These are phyloP conservation scores for Paraconiothyrium sp. DNA, from an alignment of 2,329 filamentous ascomycete genomes.

Conservation along the genomic window DNA sequence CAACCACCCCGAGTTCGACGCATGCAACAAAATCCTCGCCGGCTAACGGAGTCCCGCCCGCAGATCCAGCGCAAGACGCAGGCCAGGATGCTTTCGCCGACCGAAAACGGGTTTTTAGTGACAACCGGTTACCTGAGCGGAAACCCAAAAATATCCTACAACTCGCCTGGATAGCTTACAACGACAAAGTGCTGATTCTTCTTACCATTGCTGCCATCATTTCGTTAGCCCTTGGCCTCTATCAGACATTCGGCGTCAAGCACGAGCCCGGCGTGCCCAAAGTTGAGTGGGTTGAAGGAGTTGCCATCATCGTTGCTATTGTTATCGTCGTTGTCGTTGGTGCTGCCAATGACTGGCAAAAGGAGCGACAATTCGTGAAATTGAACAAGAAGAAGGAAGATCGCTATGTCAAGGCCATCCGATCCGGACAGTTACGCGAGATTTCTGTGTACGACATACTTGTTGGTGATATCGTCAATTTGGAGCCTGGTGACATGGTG, in stretches of 20 bases:
- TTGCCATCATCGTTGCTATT: constrained; percentile 81
- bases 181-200: constrained; percentile 80
- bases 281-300: constrained; percentile 83
- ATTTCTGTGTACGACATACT: constrained; percentile 76
- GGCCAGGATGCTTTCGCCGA: constrained; percentile 61
- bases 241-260: constrained; percentile 71
- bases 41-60: constrained; percentile 19
- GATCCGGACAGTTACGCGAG: constrained; percentile 76
- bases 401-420: constrained; percentile 75
- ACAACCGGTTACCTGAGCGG: constrained; percentile 74
- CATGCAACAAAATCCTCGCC: constrained; percentile 31
- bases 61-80: constrained; percentile 35
- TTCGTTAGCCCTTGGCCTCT: constrained; percentile 77
- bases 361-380: constrained; percentile 82
- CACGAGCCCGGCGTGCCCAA: constrained; percentile 63
- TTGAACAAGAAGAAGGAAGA: constrained; percentile 83
- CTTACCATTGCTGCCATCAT: constrained; percentile 76
- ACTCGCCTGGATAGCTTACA: constrained; percentile 83
- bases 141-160: constrained; percentile 75
- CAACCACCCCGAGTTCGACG: constrained; percentile 43
- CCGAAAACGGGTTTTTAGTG: constrained; percentile 74
- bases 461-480: constrained; percentile 76
- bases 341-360: constrained; percentile 84
- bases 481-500: constrained; percentile 78
- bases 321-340: constrained; percentile 79